Evolutionary conservation across 352 stramenopile species (phyloP).

Genomic region (Phytophthora cactorum): DNA sequence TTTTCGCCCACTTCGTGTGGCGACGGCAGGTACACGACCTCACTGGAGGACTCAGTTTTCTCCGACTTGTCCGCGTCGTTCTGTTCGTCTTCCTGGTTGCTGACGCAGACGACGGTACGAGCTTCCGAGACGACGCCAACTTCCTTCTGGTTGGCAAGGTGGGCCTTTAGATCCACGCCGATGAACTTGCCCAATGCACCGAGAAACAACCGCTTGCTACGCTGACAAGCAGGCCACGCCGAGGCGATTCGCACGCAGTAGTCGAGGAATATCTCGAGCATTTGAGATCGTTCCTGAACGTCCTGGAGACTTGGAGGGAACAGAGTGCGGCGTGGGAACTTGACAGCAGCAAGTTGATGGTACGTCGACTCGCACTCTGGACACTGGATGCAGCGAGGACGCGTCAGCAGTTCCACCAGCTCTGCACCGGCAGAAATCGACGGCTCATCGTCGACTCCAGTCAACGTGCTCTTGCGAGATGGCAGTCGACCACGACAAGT

Average conservation of each 20-base stretch:
- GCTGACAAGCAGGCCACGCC: constrained; percentile 55
- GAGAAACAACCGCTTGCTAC: constrained; percentile 50
- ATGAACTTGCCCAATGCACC: constrained; percentile 60
- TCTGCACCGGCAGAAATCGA: constrained; percentile 30
- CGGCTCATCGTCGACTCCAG: constrained; percentile 9
- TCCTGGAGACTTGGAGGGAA: constrained; percentile 54
- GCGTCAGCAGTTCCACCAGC: constrained; percentile 34
- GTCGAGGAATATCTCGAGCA: constrained; percentile 62
- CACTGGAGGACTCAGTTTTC: constrained; percentile 18
- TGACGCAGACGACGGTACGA: constrained; percentile 12
- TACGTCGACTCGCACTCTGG: constrained; percentile 44
- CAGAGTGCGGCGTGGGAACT: constrained; percentile 64
- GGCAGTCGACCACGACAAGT: constrained; percentile 40
- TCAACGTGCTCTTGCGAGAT: constrained; percentile 23
- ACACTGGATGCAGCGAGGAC: constrained; percentile 39
- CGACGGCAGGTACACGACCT: constrained; percentile 25
- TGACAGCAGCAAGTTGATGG: constrained; percentile 41
- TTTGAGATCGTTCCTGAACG: constrained; percentile 48
- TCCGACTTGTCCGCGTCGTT: constrained; percentile 16
- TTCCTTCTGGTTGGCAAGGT: constrained; percentile 29
- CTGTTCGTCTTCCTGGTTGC: constrained; percentile 6
- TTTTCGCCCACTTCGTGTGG: constrained; percentile 23
- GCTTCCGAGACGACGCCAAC: constrained; percentile 12
- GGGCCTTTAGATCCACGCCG: constrained; percentile 47
- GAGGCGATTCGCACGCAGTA: constrained; percentile 43